phyloP scores from a whole-genome alignment of 495 filamentous ascomycete genomes.

The Cladorrhinum samala region DNA sequence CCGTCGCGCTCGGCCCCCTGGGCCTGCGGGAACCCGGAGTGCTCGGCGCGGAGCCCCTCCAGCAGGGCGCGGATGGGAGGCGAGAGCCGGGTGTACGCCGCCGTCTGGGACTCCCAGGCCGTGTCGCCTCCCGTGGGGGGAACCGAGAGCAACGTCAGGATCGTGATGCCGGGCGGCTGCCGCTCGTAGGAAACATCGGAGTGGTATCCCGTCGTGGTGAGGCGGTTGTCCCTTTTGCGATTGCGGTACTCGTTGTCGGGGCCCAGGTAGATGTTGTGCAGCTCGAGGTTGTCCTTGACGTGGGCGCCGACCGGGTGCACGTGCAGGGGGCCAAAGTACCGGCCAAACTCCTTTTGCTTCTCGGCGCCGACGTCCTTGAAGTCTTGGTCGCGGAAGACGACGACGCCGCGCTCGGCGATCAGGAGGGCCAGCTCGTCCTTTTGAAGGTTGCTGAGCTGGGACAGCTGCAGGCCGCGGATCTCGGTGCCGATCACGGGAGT shows the following conservation, averaged over 20 bases:
- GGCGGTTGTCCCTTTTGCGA: conserved; percentile 40
- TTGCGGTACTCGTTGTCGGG: conserved; percentile 40
- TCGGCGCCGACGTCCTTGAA: conserved; percentile 56
- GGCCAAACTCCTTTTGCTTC: conserved; percentile 57
- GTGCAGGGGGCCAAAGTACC: conserved; percentile 62
- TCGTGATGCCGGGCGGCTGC: conserved; percentile 73
- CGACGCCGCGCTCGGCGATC: conserved; percentile 64
- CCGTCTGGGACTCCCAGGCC: conserved; percentile 67
- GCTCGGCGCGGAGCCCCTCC: conserved; percentile 62
- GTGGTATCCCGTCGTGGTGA: conserved; percentile 38
- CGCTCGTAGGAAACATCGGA: conserved; percentile 63
- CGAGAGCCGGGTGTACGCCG: conserved; percentile 65
- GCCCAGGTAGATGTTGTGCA: conserved; percentile 46
- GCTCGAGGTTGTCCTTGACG: conserved; percentile 37
- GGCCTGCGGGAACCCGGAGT: conserved; percentile 67
- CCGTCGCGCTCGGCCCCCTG: conserved; percentile 55
- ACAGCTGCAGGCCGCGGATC: conserved; percentile 62
- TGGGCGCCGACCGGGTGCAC: conserved; percentile 47
- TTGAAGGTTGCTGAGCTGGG: conserved; percentile 58
- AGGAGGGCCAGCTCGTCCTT: conserved; percentile 71
- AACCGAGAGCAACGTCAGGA: conserved; percentile 61
- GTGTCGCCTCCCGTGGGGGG: conserved; percentile 74
- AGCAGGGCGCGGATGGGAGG: conserved; percentile 63
- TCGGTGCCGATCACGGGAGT: conserved; percentile 70
- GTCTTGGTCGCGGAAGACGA: conserved; percentile 65